Percentiles rank a stretch among this genome's conserved stretches.
These are phyloP conservation scores for Chalaropsis thielavioides DNA, from an alignment of 2,329 filamentous ascomycete genomes.

Conservation along the genomic window DNA sequence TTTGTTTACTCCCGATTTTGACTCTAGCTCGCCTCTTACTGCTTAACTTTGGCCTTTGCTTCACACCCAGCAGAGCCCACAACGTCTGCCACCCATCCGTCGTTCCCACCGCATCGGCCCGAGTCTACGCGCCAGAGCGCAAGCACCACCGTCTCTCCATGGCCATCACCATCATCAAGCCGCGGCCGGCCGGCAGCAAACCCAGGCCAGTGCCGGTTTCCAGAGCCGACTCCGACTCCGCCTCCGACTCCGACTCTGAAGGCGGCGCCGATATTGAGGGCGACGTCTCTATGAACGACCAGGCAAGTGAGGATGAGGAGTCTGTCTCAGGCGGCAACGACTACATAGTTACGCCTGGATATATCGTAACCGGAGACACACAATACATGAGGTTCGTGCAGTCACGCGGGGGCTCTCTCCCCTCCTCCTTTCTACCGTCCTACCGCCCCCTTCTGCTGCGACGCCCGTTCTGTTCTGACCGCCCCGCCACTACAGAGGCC, in stretches of 20 bases:
- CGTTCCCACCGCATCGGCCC: not conserved
- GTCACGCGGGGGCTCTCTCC: not conserved
- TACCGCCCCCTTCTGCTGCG: too few species aligned
- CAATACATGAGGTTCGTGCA: constrained; percentile 74
- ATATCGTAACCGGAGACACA: constrained; percentile 75
- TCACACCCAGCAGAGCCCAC: not conserved
- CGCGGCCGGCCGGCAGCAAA: constrained; percentile 23
- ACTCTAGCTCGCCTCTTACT: not conserved
- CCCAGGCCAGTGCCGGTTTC: constrained; percentile 16
- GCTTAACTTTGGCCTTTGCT: not conserved
- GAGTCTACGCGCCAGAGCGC: not conserved
- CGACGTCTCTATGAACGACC: constrained; percentile 31
- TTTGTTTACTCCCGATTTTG: not conserved
- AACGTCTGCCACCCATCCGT: not conserved
- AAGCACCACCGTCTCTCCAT: constrained; percentile 22
- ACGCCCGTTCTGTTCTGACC: not conserved
- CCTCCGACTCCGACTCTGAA: constrained; percentile 27
- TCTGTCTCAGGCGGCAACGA: constrained; percentile 18
- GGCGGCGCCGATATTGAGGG: constrained; percentile 34
- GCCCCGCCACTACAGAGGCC: constrained; percentile 47
- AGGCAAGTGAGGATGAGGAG: constrained; percentile 21
- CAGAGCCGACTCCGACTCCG: constrained; percentile 21
- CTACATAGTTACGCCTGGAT: constrained; percentile 73
- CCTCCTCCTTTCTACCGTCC: not conserved
- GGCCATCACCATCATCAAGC: constrained; percentile 36